Conservation (phyloP, 1,284 basidiomycete genomes). For the Fistulina hepatica region DNA sequence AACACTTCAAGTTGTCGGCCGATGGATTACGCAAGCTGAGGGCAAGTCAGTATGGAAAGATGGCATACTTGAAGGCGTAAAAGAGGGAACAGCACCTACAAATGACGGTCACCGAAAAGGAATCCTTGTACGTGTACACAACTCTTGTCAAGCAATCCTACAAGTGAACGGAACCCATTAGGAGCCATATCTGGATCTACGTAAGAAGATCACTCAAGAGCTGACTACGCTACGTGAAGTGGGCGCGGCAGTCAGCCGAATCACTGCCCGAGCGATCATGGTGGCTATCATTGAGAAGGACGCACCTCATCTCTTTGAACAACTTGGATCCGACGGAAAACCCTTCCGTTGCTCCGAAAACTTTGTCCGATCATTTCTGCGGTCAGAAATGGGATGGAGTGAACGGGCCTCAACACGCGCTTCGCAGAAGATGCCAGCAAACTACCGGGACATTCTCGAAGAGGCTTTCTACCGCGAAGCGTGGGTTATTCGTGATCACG, state of each 20-base stretch:
- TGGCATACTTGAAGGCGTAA: background rate
- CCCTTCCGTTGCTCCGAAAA: slow-evolving; percentile 21
- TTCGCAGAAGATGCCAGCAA: slow-evolving; percentile 19
- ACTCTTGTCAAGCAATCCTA: background rate
- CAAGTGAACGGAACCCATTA: background rate
- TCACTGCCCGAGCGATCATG: slow-evolving; percentile 19
- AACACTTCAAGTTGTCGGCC: background rate
- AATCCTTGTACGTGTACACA: background rate
- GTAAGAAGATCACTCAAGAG: slow-evolving; percentile 12
- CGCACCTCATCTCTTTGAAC: slow-evolving; percentile 15
- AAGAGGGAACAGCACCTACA: background rate
- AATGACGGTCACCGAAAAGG: background rate
- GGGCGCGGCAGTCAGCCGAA: slow-evolving; percentile 13
- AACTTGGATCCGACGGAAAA: slow-evolving; percentile 16
- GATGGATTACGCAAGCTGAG: background rate
- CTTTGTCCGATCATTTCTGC: slow-evolving; percentile 19
- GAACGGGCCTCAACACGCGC: slow-evolving; percentile 19
- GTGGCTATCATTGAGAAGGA: slow-evolving; percentile 15
- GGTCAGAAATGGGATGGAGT: slow-evolving; percentile 18
- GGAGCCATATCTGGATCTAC: slow-evolving; percentile 16
- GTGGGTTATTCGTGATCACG: slow-evolving; percentile 13
- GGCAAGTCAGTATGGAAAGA: background rate
- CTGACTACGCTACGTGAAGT: slow-evolving; percentile 13
- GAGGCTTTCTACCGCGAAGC: slow-evolving; percentile 16
- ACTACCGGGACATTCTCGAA: slow-evolving; percentile 11